Conservation (phyloP, 2,329 filamentous ascomycete genomes). For the Dendryphion nanum region DNA sequence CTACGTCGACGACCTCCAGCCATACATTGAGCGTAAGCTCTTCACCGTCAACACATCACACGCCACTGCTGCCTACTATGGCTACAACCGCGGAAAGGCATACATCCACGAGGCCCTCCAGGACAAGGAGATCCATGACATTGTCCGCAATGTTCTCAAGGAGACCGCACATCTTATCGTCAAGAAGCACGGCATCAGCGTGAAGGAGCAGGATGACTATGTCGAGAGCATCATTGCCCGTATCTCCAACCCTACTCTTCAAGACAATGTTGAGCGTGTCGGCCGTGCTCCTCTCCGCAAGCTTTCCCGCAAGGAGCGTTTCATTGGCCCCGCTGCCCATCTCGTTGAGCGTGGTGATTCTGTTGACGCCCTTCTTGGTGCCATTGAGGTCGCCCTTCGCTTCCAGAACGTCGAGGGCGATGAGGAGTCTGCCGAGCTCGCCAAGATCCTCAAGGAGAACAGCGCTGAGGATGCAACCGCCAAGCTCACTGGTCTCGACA, state of each 20-base stretch:
- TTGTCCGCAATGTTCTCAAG: constrained; percentile 75
- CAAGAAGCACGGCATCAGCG: constrained; percentile 77
- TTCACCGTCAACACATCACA: constrained; percentile 99
- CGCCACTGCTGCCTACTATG: constrained; percentile 83
- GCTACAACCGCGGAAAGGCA: constrained; percentile 41
- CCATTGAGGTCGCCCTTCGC: constrained; percentile 86
- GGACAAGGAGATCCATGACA: constrained; percentile 74
- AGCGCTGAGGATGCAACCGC: constrained; percentile 71
- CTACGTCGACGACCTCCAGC: constrained; percentile 86
- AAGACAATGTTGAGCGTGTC: constrained; percentile 92
- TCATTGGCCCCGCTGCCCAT: constrained; percentile 87
- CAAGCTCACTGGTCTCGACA: constrained; percentile 78
- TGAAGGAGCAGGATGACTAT: constrained; percentile 77
- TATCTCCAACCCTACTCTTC: constrained; percentile 89
- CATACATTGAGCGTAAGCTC: constrained; percentile 98
- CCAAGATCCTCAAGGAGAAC: constrained; percentile 77
- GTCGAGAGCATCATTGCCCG: constrained; percentile 88
- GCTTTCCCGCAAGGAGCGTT: constrained; percentile 90
- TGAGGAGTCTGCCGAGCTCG: constrained; percentile 82
- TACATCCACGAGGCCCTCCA: constrained; percentile 87
- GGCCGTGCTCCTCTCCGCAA: constrained; percentile 93
- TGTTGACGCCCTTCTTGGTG: constrained; percentile 72
- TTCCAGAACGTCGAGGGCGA: constrained; percentile 95
- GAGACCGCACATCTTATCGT: constrained; percentile 88
- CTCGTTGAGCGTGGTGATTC: constrained; percentile 77